These are phyloP conservation scores for Pyrenophora teres DNA, from an alignment of 2,329 filamentous ascomycete genomes.

Conservation along the genomic window DNA sequence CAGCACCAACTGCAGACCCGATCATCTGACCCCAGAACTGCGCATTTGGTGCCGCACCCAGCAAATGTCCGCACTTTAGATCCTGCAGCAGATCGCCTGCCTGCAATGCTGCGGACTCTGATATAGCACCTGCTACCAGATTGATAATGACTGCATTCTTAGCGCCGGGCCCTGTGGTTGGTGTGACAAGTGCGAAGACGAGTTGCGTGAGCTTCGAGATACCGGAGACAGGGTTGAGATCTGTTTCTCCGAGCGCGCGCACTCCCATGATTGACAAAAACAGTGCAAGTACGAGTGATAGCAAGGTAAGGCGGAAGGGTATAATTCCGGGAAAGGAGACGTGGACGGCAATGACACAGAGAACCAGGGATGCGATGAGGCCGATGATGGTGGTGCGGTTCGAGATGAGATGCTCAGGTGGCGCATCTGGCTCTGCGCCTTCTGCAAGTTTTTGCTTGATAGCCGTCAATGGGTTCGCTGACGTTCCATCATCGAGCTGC, in stretches of 20 bases:
- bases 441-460: slow-evolving; percentile 39
- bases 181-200: slow-evolving; percentile 89
- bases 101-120: slow-evolving; percentile 83
- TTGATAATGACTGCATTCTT: slow-evolving; percentile 93
- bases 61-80: slow-evolving; percentile 90
- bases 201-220: slow-evolving; percentile 97
- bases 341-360: slow-evolving; percentile 83
- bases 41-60: slow-evolving; percentile 89
- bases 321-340: slow-evolving; percentile 83
- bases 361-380: slow-evolving; percentile 72
- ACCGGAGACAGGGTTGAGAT: slow-evolving; percentile 93
- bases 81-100: slow-evolving; percentile 97
- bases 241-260: slow-evolving; percentile 75
- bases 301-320: slow-evolving; percentile 77
- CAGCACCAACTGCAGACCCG: slow-evolving; percentile 81
- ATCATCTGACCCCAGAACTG: slow-evolving; percentile 98
- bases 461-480: slow-evolving; percentile 29
- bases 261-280: slow-evolving; percentile 68
- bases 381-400: slow-evolving; percentile 73
- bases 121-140: slow-evolving; percentile 87
- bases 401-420: slow-evolving; percentile 79
- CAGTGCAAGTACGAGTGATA: slow-evolving; percentile 80
- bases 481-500: slow-evolving; percentile 35
- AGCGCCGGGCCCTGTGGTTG: slow-evolving; percentile 56
- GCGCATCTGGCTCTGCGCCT: slow-evolving; percentile 71